Evolutionary conservation across 1,284 basidiomycete genomes (phyloP), one percentile per base, ranked within the genome.

Genomic region (Cystobasidiaceae sp.): DNA sequence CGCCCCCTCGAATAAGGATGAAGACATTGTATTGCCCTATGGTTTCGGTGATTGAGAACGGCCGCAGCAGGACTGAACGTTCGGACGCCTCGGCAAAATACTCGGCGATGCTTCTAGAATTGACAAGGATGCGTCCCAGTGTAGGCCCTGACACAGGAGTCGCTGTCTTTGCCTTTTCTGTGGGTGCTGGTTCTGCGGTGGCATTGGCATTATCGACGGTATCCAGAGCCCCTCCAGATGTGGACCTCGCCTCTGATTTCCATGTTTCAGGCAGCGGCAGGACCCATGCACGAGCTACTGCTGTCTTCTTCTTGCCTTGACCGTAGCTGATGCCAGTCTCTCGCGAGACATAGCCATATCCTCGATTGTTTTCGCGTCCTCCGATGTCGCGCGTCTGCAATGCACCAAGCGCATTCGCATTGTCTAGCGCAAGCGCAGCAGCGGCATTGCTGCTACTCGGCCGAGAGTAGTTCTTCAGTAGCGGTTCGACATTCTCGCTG

Each of bases 1-100:
- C 94, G 17, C 94, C 93, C 7, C 94, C 93, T 45, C 90, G 85
- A 27, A 86, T 85, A 46, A 97, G 81, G 1, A 87, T 85, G 73
- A 97, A 97, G 15, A 96, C 81, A 73, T 97, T 97, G 81, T 86
- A 97, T n/a, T 85, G 86, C 32, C 91, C 92, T 11, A 97, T 77
- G n/a, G 88, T 80, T 19, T 90, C 90, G 0, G 90, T 85, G 37
- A 97, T 78, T 71, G 87, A 88, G 65, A 97, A 80, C 0, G 94
- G 92, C 48, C 89, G 85, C 27, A 91, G 81, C 49, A 93, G 81
- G 19, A 83, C 80, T 74, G 93, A 90, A 51, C 93, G 83, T 75
- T 96, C 90, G 0, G 82, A 79, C 3, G 84, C 81, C n/a, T 85
- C 77, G 3, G 83, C 79, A 78, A 98, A 97, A 78, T 90, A 93